These are phyloP conservation scores for Boletus rex-veris DNA, from an alignment of 768 basidiomycete species.

Conservation along the genomic window DNA sequence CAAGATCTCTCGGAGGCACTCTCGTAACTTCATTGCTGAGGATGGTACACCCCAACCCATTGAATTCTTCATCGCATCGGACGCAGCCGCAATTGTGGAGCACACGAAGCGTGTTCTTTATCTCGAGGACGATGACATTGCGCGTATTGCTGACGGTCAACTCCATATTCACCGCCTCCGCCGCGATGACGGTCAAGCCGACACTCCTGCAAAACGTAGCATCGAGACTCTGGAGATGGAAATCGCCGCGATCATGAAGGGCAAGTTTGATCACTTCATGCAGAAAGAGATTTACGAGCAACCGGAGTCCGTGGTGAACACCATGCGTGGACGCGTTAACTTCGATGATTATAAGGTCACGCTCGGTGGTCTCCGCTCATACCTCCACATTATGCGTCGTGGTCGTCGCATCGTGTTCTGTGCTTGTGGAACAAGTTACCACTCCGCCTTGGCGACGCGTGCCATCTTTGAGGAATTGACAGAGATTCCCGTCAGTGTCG, in stretches of 20 bases:
- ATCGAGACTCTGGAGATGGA: constrained; percentile 99
- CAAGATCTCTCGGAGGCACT: constrained; percentile 90
- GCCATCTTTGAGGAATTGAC: constrained; percentile 99
- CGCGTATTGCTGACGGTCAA: constrained; percentile 94
- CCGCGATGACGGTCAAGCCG: constrained; percentile 69
- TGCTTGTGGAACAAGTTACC: constrained; percentile 98
- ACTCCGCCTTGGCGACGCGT: constrained; percentile 94
- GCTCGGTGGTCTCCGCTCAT: constrained; percentile 91
- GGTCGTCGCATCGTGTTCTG: constrained; percentile 93
- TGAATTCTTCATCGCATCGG: constrained; percentile 99
- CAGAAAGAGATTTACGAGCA: constrained; percentile 99
- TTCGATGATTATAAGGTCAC: constrained; percentile 91
- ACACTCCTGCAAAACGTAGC: constrained; percentile 67
- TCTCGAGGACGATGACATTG: constrained; percentile 98
- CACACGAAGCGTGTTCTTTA: constrained; percentile 99
- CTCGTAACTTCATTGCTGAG: constrained; percentile 96
- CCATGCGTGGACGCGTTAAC: constrained; percentile 99
- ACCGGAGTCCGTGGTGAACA: constrained; percentile 99
- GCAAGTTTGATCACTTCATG: constrained; percentile 99
- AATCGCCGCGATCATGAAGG: constrained; percentile 99
- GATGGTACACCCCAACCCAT: constrained; percentile 98
- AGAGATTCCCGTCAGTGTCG: constrained; percentile 96
- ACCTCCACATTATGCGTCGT: constrained; percentile 93
- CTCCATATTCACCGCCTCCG: constrained; percentile 98
- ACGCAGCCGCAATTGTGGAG: constrained; percentile 93